Conservation (phyloP, 2,329 filamentous ascomycete genomes). For the Aplosporella prunicola region DNA sequence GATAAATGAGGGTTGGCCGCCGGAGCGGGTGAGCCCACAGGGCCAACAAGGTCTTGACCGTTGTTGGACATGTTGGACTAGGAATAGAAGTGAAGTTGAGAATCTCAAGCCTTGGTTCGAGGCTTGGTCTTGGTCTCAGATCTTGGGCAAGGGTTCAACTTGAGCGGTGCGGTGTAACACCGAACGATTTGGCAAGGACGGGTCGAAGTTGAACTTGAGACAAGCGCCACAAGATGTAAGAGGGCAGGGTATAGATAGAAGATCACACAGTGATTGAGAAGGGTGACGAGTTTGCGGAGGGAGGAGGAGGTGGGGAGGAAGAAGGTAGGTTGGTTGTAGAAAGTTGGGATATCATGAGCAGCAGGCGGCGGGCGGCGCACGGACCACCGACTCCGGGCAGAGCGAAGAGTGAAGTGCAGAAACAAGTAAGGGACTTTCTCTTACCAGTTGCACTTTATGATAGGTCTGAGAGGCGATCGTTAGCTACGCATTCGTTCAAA, state of each 20-base stretch:
- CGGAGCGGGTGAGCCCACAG: too few species aligned
- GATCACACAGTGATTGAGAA: conserved; percentile 4
- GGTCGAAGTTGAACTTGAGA: too few species aligned
- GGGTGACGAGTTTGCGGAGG: not conserved
- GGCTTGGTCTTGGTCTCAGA: too few species aligned
- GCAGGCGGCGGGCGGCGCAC: too few species aligned
- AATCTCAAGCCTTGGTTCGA: too few species aligned
- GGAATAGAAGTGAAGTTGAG: not conserved
- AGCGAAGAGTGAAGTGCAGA: conserved; percentile 16
- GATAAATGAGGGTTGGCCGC: too few species aligned
- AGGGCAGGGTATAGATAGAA: conserved; percentile 7
- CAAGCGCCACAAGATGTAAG: too few species aligned
- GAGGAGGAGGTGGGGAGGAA: conserved; percentile 14
- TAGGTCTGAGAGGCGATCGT: too few species aligned
- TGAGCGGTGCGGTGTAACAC: too few species aligned
- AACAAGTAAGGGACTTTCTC: conserved; percentile 23
- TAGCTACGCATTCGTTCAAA: too few species aligned
- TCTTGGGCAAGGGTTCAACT: too few species aligned
- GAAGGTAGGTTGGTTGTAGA: not conserved
- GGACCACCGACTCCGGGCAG: conserved; percentile 2
- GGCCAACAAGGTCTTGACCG: not conserved
- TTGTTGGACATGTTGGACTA: not conserved
- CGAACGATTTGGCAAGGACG: too few species aligned
- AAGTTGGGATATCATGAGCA: not conserved
- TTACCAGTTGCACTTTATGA: conserved; percentile 70